Evolutionary conservation across 768 basidiomycete species (phyloP), one percentile per base, ranked within the genome.

Genomic region (Amanita fuliginea): DNA sequence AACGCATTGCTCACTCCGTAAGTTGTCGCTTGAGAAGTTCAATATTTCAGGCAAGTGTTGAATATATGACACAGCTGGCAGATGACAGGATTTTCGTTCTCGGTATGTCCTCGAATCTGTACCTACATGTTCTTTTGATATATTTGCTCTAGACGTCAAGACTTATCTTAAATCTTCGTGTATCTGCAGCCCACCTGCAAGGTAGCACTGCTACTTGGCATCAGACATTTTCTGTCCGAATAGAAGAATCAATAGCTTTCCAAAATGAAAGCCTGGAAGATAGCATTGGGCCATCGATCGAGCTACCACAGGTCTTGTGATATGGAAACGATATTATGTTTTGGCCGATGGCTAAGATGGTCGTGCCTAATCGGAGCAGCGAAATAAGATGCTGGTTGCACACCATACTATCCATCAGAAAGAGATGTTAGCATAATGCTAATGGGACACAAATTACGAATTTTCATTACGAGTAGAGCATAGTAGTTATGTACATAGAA

Each of bases 131-230:
- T 43, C n/a, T 43, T 9, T 6, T 18, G n/a, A 43, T 9, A 16
- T 7, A 13, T 28, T 2, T 13, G n/a, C 8, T 16, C 16, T 28
- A 43, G 42, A 43, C 42, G 1, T 28, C 42, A 28, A 43, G 42
- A 10, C 42, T 43, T 16, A 43, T 43, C 4, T n/a, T 43, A 43
- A 43, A 43, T 43, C 42, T 43, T 43, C 42, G 42, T 9, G 42
- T 43, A 26, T n/a, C 26, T 26, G 42, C 26, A 43, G 42, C 42
- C 3, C 42, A 32, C 16, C 7, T 26, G 26, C 42, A 43, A 32
- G 42, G 42, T 6, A 43, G 26, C 26, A 43, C 42, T 9, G 8
- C 42, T 14, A 43, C 42, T 28, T 28, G 42, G 42, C 28, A 28
- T 30, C 42, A 43, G 24, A 43, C 42, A 6, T 43, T 43, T 30